phyloP scores from a whole-genome alignment of 495 filamentous ascomycete genomes.

The Cryomyces minteri region DNA sequence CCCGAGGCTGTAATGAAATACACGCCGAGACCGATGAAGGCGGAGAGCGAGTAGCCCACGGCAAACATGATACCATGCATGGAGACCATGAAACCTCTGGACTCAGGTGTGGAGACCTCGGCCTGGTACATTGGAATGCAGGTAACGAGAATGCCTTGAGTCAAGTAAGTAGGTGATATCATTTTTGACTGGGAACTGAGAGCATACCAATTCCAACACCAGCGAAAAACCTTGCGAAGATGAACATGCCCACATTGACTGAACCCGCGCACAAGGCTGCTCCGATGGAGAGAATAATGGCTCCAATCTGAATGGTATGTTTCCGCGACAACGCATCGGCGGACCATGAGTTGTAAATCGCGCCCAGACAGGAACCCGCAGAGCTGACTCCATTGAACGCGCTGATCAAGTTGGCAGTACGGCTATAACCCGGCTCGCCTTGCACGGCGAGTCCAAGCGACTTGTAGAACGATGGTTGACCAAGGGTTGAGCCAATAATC shows the following conservation, averaged over 20 bases:
- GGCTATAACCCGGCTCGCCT: constrained; percentile 10
- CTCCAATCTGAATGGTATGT: constrained; percentile 26
- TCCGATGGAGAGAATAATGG: constrained; percentile 24
- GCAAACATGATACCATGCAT: constrained; percentile 14
- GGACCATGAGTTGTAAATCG: constrained; percentile 25
- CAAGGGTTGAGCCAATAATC: constrained; percentile 32
- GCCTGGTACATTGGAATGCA: constrained; percentile 11
- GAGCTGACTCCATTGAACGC: constrained; percentile 6
- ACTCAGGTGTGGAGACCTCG: constrained; percentile 10
- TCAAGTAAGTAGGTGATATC: too few species aligned
- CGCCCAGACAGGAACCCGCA: constrained; percentile 16
- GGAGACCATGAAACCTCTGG: constrained; percentile 9
- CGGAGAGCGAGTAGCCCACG: constrained; percentile 6
- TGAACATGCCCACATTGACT: constrained; percentile 28
- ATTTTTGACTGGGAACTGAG: too few species aligned
- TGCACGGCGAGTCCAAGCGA: constrained; percentile 10
- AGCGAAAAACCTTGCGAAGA: constrained; percentile 19
- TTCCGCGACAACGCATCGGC: constrained; percentile 27
- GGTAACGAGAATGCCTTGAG: constrained; percentile 23
- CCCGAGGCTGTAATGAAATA: constrained; percentile 7
- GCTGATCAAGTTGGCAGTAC: constrained; percentile 6
- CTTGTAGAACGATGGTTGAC: constrained; percentile 26
- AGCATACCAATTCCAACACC: constrained; percentile 30
- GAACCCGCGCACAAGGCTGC: constrained; percentile 27
- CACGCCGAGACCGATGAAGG: constrained; percentile 9